Evolutionary conservation across 2,329 filamentous ascomycete species (phyloP).

Genomic region (Scytalidium lignicola): DNA sequence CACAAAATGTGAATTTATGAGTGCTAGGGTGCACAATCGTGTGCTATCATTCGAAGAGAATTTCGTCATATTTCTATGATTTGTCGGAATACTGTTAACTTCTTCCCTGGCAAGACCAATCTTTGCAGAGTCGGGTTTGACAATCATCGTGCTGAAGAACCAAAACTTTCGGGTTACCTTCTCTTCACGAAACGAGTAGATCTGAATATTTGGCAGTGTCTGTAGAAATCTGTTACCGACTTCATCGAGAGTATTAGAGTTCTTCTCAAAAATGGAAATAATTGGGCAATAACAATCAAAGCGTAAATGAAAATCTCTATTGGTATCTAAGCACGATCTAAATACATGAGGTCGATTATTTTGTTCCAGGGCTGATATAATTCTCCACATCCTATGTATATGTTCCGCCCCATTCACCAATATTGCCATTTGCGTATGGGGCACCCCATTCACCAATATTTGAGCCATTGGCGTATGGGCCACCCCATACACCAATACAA

Average conservation of each 20-base stretch:
- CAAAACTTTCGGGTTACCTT: background rate
- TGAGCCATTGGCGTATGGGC: too few relatives aligned
- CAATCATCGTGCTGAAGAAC: background rate
- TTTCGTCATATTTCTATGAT: slow-evolving; percentile 6
- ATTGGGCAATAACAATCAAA: too few relatives aligned
- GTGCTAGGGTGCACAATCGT: background rate
- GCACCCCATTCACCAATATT: too few relatives aligned
- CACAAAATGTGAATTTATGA: too few relatives aligned
- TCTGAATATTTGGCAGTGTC: background rate
- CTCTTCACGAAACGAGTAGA: slow-evolving; percentile 3
- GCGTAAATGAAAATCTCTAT: too few relatives aligned
- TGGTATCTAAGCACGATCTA: too few relatives aligned
- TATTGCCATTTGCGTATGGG: too few relatives aligned
- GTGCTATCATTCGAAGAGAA: slow-evolving; percentile 1
- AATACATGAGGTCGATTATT: too few relatives aligned
- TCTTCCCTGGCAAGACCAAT: slow-evolving; percentile 2
- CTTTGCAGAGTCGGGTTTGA: slow-evolving; percentile 4
- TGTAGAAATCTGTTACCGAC: background rate
- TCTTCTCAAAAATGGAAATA: background rate
- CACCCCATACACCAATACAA: too few relatives aligned
- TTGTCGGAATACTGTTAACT: background rate
- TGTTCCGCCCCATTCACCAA: too few relatives aligned
- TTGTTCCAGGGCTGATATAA: too few relatives aligned
- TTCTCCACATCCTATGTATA: too few relatives aligned
- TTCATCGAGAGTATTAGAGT: slow-evolving; percentile 1